Evolutionary conservation across 176 grass and related monocot genomes (phyloP).

Genomic region (Oryza nivara): DNA sequence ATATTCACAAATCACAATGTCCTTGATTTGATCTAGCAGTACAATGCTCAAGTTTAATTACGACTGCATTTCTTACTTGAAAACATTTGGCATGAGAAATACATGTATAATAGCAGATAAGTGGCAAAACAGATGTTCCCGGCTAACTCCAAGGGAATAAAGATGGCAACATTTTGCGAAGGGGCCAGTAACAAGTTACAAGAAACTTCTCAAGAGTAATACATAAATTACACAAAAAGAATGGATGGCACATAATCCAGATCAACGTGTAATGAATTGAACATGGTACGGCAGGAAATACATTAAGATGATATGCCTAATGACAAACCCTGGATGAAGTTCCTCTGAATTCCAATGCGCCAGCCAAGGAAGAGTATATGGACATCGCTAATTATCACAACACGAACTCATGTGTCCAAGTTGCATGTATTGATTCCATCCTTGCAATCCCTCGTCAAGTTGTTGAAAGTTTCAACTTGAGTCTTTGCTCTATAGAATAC

Average conservation of each 20-base stretch:
- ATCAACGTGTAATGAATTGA: conserved; percentile 37
- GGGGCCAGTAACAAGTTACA: not conserved
- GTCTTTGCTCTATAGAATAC: conserved; percentile 83
- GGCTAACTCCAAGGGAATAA: conserved; percentile 18
- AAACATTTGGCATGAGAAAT: conserved; percentile 26
- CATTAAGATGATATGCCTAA: conserved; percentile 37
- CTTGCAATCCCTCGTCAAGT: conserved; percentile 96
- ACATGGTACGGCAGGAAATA: conserved; percentile 41
- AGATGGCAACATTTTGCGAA: not conserved
- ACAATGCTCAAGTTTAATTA: not conserved
- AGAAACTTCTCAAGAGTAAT: not conserved
- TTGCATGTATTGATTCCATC: conserved; percentile 93
- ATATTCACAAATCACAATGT: not conserved
- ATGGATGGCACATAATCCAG: conserved; percentile 40
- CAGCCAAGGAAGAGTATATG: conserved; percentile 40
- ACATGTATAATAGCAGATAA: conserved; percentile 7
- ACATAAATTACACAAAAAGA: conserved; percentile 47
- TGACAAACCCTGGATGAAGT: conserved; percentile 49
- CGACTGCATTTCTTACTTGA: not conserved
- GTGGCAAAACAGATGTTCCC: not conserved
- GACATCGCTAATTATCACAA: conserved; percentile 37
- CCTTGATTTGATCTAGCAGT: conserved; percentile 21
- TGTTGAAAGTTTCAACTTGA: conserved; percentile 84
- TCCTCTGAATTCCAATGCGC: conserved; percentile 34
- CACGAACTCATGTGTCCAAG: conserved; percentile 49